phyloP scores from a whole-genome alignment of 768 basidiomycete genomes.

The Lyophyllum decastes region DNA sequence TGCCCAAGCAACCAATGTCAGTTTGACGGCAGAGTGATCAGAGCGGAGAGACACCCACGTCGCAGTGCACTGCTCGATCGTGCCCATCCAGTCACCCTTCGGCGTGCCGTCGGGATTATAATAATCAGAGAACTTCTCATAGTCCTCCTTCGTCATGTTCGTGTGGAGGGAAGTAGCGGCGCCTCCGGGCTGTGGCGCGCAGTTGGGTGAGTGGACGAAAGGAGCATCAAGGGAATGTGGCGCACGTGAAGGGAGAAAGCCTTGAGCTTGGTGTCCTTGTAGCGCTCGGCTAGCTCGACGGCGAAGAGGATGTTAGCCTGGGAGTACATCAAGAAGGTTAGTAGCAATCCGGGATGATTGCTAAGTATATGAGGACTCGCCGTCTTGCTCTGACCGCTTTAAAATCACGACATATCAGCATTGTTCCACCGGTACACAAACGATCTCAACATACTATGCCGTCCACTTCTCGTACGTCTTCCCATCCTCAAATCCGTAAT shows the following conservation, averaged over 20 bases:
- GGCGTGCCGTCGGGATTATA: slow-evolving; percentile 9
- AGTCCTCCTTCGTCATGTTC: slow-evolving; percentile 13
- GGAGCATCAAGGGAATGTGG: background rate
- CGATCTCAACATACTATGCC: slow-evolving; percentile 10
- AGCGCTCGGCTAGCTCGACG: slow-evolving; percentile 6
- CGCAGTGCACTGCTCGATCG: slow-evolving; percentile 3
- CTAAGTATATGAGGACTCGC: background rate
- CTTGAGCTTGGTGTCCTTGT: slow-evolving; percentile 9
- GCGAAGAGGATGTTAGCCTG: slow-evolving; percentile 9
- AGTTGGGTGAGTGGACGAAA: background rate
- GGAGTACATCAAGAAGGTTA: background rate
- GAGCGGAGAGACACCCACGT: background rate
- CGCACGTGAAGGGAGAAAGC: slow-evolving; percentile 9
- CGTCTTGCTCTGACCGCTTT: background rate
- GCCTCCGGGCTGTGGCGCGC: background rate
- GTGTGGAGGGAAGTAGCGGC: slow-evolving; percentile 3
- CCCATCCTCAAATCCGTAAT: slow-evolving; percentile 7
- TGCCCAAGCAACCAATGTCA: background rate
- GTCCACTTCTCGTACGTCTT: slow-evolving; percentile 13
- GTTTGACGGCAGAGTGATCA: background rate
- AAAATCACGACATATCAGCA: background rate
- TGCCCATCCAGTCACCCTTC: slow-evolving; percentile 8
- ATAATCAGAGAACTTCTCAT: slow-evolving; percentile 10
- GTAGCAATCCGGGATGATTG: background rate
- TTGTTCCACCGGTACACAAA: background rate